These are phyloP conservation scores for Calendula officinalis DNA, from an alignment of 129 eudicot species.

Conservation along the genomic window DNA sequence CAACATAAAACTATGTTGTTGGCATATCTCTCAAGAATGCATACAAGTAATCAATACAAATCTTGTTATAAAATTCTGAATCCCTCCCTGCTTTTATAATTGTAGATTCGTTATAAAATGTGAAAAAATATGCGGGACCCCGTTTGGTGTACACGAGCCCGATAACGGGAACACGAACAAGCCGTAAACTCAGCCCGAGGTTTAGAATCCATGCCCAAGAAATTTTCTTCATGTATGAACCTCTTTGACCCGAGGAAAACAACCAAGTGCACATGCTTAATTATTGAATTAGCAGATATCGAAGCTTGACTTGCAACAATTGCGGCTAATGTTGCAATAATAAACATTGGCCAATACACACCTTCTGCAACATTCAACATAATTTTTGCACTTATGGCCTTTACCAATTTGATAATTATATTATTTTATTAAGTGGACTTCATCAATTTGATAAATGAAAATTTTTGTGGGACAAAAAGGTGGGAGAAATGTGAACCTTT, in stretches of 20 bases:
- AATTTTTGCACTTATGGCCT: no score
- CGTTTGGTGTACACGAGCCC: constrained; percentile 93
- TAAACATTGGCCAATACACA: constrained; percentile 82
- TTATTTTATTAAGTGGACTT: no score
- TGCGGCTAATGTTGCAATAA: constrained; percentile 76
- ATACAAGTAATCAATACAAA: constrained; percentile 72
- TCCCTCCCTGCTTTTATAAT: constrained; percentile 38
- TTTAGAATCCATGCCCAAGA: constrained; percentile 78
- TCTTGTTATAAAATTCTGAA: constrained; percentile 49
- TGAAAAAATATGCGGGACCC: constrained; percentile 82
- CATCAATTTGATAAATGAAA: no score
- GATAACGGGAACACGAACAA: constrained; percentile 85
- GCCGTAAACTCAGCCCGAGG: constrained; percentile 81
- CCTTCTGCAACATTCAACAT: constrained; percentile 46
- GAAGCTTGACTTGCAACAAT: constrained; percentile 90
- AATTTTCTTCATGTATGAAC: constrained; percentile 81
- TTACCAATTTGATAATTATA: no score
- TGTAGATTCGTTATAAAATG: constrained; percentile 87
- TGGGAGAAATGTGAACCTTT: no score
- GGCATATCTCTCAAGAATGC: constrained; percentile 82
- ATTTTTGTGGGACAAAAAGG: no score
- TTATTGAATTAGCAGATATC: constrained; percentile 80
- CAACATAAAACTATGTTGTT: constrained; percentile 77
- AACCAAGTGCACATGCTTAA: constrained; percentile 79
- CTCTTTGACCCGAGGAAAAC: constrained; percentile 88